phyloP scores from a whole-genome alignment of 2,329 filamentous ascomycete species.

The Neurospora sp. region DNA sequence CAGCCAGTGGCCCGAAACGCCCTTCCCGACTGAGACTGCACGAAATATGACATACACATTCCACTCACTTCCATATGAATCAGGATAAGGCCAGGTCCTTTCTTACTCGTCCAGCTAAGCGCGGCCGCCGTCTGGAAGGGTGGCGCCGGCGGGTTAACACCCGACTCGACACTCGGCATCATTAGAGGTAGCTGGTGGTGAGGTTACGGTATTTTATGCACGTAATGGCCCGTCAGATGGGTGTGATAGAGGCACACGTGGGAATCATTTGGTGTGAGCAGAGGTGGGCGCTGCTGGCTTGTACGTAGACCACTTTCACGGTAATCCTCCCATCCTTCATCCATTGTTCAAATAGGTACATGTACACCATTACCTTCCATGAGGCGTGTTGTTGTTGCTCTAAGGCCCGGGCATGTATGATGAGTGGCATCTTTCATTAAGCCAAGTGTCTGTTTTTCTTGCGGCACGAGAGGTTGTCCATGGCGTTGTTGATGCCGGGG shows the following conservation, averaged over 20 bases:
- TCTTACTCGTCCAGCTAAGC: not conserved
- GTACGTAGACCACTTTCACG: not conserved
- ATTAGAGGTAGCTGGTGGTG: not conserved
- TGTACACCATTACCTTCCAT: not conserved
- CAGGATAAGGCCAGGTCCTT: not conserved
- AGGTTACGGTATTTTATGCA: not conserved
- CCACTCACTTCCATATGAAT: not conserved
- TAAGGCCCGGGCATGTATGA: not conserved
- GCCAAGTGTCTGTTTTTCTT: not conserved
- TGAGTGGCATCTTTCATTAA: not conserved
- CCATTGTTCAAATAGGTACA: not conserved
- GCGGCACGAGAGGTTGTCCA: not conserved
- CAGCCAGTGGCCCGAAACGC: not conserved
- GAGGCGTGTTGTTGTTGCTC: not conserved
- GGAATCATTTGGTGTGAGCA: not conserved
- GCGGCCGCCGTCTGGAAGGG: not conserved
- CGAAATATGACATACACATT: not conserved
- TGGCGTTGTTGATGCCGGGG: not conserved
- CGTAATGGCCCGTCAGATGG: not conserved
- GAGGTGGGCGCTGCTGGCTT: not conserved
- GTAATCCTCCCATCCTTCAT: not conserved
- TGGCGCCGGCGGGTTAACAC: not conserved
- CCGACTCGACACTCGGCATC: not conserved
- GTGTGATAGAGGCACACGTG: not conserved
- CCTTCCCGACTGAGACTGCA: not conserved